Conservation (phyloP, 305 asterid genomes). For the Plantago lanceolata region DNA sequence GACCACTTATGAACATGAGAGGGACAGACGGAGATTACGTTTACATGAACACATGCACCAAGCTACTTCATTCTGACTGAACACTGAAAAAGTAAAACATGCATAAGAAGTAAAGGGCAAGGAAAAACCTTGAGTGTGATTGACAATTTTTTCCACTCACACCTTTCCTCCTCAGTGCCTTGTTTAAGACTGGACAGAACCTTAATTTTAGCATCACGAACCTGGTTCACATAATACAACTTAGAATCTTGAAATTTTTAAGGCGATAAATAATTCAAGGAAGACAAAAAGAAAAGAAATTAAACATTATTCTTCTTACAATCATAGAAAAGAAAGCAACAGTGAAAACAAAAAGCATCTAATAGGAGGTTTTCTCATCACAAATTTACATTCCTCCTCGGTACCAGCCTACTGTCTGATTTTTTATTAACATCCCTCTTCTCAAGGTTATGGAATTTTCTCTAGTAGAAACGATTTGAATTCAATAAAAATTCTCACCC, state of each 20-base stretch:
- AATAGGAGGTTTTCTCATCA: conserved; percentile 2
- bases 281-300: background rate
- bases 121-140: conserved; percentile 62
- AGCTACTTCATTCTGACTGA: background rate
- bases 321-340: conserved; percentile 18
- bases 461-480: background rate
- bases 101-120: conserved; percentile 7
- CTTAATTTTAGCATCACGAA: conserved; percentile 82
- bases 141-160: conserved; percentile 79
- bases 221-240: conserved; percentile 50
- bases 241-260: conserved; percentile 19
- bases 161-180: conserved; percentile 63
- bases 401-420: conserved; percentile 10
- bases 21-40: background rate
- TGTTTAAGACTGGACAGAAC: conserved; percentile 69
- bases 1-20: too few species aligned
- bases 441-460: background rate
- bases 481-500: background rate
- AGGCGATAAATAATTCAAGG: background rate
- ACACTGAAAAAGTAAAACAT: conserved; percentile 6
- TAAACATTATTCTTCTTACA: conserved; percentile 19
- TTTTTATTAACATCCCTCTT: conserved; percentile 8
- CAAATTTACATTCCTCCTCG: conserved; percentile 7
- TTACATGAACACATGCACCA: background rate
- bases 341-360: conserved; percentile 8